Evolutionary conservation across 257 asterid species (phyloP), one percentile per base, ranked within the genome.

Genomic region (Rauvolfia tetraphylla): DNA sequence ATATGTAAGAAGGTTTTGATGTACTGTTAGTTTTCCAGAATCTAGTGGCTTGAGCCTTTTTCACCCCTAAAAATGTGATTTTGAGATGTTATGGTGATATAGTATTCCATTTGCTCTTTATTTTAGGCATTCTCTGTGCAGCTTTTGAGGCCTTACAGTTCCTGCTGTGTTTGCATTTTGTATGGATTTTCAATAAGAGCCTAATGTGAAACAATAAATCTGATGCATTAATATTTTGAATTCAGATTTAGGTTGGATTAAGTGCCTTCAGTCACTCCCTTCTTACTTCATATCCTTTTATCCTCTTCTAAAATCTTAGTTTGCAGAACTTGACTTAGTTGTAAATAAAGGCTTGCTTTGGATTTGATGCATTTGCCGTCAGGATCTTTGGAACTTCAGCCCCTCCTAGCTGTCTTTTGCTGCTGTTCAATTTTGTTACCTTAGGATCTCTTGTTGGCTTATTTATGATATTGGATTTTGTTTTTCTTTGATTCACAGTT

Each of bases 341-440:
- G 51, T 31, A 39, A 46, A 36, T 25, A 42, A 34, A 61, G 57
- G 27, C 34, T 53, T 61, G 48, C 29, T 78, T 71, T 33, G 44
- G 7, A n/a, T 33, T 58, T 41, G 20, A 11, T 62, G 36, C 67
- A 20, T 54, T 48, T 54, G 27, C 33, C 20, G 18, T 57, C 70
- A 57, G 68, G 67, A 54, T 53, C 61, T 17, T n/a, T 68, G 63
- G 74, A 56, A 25, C 34, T 49, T 72, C 51, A 33, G 23, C 66
- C 33, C 48, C 34, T 66, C 42, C 4, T 61, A 15, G 42, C 69
- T 33, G 4, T 59, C 71, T 66, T 66, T 23, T 34, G 46, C 15
- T 20, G 15, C 36, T 66, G 48, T 5, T 36, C 22, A n/a, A 38
- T 66, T 34, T 36, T 66, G 44, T 13, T 36, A 34, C 42, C 71